Percentiles rank a stretch among this genome's conserved stretches.
These are phyloP conservation scores for Euphorbia peplus DNA, from an alignment of 345 rosid genomes.

Conservation along the genomic window DNA sequence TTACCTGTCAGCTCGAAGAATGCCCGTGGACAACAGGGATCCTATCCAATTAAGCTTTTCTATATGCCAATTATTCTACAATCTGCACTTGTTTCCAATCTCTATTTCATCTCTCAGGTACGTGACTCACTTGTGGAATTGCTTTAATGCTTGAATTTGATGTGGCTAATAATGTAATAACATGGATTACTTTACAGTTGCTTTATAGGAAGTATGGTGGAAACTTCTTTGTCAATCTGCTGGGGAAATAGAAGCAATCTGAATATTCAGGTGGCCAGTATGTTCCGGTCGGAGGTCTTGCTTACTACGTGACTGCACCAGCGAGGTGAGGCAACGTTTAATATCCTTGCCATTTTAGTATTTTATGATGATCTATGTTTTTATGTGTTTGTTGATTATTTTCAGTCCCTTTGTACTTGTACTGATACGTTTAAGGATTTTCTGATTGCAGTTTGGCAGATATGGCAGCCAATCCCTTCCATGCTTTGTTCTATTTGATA, in stretches of 20 bases:
- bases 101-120: conserved; percentile 90
- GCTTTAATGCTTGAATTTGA: not conserved
- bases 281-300: conserved; percentile 76
- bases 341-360: conserved; percentile 23
- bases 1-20: conserved; percentile 88
- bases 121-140: not conserved
- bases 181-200: conserved; percentile 41
- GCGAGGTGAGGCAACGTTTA: conserved; percentile 44
- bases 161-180: not conserved
- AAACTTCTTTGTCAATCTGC: conserved; percentile 71
- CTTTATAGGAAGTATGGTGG: conserved; percentile 74
- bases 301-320: conserved; percentile 81
- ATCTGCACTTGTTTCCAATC: conserved; percentile 76
- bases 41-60: conserved; percentile 81
- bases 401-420: conserved; percentile 10
- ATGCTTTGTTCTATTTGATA: conserved; percentile 72
- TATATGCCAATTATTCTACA: conserved; percentile 91
- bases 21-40: conserved; percentile 92
- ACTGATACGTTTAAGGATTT: not conserved
- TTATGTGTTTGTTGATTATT: no score
- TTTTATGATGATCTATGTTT: no score
- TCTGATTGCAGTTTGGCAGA: conserved; percentile 67
- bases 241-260: conserved; percentile 87
- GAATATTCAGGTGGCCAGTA: conserved; percentile 75
- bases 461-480: conserved; percentile 93